A percentile compares a stretch with the other conserved stretches of the same genome.
phyloP scores from a whole-genome alignment of 306 rosid species.

The Abrus pulchellus region DNA sequence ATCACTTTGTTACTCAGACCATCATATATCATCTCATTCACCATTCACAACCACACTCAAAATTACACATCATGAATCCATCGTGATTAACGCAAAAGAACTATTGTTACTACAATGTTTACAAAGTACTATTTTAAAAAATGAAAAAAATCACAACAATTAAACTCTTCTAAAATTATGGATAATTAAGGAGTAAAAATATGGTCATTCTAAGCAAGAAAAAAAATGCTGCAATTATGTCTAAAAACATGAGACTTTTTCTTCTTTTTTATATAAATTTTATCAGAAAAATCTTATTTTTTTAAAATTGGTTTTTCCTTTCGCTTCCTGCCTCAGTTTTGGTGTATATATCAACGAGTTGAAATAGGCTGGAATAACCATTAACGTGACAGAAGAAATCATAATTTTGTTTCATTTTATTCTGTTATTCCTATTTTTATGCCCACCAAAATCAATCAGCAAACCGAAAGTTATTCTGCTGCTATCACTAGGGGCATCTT shows the following conservation, averaged over 20 bases:
- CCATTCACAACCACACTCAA: not conserved
- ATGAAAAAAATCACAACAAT: not conserved
- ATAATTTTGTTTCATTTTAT: not conserved
- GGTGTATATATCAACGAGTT: not conserved
- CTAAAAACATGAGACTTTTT: not conserved
- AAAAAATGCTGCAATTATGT: not conserved
- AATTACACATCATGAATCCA: too few relatives aligned
- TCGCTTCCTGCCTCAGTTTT: not conserved
- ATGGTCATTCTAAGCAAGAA: not conserved
- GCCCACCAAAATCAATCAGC: conserved; percentile 31
- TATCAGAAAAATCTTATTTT: not conserved
- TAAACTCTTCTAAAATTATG: not conserved
- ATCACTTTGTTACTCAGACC: not conserved
- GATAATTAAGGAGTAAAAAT: not conserved
- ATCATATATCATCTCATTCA: not conserved
- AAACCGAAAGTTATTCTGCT: conserved; percentile 38
- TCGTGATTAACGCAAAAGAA: not conserved
- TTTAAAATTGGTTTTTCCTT: not conserved
- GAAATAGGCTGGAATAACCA: not conserved
- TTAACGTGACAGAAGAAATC: conserved; percentile 1
- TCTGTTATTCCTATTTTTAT: conserved; percentile 30
- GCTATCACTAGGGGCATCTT: conserved; percentile 48
- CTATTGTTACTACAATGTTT: not conserved
- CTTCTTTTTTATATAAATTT: not conserved
- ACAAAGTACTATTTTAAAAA: not conserved